These are phyloP conservation scores for Neocallimastix lanati DNA, from an alignment of 192 early-diverging fungal species.

Conservation along the genomic window DNA sequence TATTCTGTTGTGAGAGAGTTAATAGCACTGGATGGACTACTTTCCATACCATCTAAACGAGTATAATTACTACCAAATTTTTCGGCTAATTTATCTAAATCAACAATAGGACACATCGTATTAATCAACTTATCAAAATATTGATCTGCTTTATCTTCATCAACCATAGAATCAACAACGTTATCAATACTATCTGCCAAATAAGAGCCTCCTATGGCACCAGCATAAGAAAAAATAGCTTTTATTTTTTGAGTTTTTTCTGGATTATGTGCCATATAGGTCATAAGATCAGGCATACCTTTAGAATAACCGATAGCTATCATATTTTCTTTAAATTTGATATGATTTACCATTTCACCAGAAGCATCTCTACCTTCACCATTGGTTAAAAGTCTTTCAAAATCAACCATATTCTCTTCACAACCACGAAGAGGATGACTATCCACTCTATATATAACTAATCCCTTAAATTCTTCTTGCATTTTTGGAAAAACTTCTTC, in stretches of 20 bases:
- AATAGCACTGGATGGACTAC: not conserved
- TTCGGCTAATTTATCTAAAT: not conserved
- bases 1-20: not conserved
- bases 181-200: not conserved
- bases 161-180: not conserved
- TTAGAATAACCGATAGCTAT: not conserved
- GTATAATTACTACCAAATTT: not conserved
- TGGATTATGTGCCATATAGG: not conserved
- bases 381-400: not conserved
- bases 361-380: not conserved
- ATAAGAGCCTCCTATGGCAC: not conserved
- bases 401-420: not conserved
- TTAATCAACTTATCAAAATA: not conserved
- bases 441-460: not conserved
- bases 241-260: not conserved
- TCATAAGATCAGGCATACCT: not conserved
- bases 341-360: not conserved
- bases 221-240: not conserved
- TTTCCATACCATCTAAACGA: not conserved
- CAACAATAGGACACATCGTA: not conserved
- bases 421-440: not conserved
- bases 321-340: not conserved
- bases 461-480: not conserved
- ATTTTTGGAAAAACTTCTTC: not conserved
- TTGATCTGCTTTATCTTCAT: not conserved